Base-by-base conservation (phyloP, 176 grass and related monocot genomes). In the Lolium perenne region DNA sequence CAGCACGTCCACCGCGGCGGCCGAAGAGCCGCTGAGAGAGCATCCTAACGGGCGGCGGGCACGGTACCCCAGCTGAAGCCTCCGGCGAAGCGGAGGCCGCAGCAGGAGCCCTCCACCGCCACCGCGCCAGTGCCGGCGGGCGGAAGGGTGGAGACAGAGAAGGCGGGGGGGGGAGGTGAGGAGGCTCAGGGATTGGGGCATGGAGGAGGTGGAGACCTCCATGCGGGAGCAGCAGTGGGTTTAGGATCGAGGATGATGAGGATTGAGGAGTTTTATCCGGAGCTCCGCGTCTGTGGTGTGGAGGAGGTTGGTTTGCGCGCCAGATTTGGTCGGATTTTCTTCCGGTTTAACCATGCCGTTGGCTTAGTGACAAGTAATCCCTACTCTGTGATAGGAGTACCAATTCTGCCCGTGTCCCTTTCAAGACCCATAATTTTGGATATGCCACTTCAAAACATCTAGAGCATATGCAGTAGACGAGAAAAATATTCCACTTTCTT, bases 201-300 rank as follows among this genome's bases (percentile, higher is more conserved):
- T 75, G 21, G 78, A 60, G 55, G 78, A 68, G 26, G 82, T 78
- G 73, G 74, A 76, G 74, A 76, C 26, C 74, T 90, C 88, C 85
- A 87, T 87, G 65, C 2, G 45, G 72, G 55, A 57, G 66, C 1
- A 25, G 45, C 57, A 16, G 77, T 40, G 50, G 71, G 58, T 67
- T 79, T 79, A 79, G 80, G 21, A 74, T 76, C 4, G 74, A 76
- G 11, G 77, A 70, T 47, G 75, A 35, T 9, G 78, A 25, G 7
- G 46, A 47, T 47, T 43, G 41, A 43, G 82, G 67, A 54, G 58
- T 49, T 89, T 89, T 89, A 89, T 89, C 88, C 82, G 49, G 69
- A 76, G 82, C 70, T 62, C 23, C n/a, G 76, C 57, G 54, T 55
- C 11, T 67, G 74, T 76, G 74, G 56, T 87, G 57, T 16, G 78